These are phyloP conservation scores for Epicoccum nigrum DNA, from an alignment of 2,329 filamentous ascomycete species.

Conservation along the genomic window DNA sequence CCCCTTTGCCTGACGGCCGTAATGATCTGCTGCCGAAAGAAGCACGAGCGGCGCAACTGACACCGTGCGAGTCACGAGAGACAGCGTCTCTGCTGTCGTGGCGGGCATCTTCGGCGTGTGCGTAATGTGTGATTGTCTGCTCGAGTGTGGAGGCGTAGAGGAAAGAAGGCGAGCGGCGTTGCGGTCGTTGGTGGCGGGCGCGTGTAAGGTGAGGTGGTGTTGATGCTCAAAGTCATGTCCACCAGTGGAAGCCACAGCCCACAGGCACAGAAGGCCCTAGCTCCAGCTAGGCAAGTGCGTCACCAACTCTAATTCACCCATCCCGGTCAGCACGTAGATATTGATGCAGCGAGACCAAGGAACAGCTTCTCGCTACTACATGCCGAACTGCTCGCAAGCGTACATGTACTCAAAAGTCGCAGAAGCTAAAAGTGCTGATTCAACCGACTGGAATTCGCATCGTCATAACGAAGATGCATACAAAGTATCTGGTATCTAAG, in stretches of 20 bases:
- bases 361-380: too few species aligned
- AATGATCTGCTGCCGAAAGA: constrained; percentile 97
- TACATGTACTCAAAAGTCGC: not conserved
- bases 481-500: constrained; percentile 30
- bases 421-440: not conserved
- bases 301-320: constrained; percentile 10
- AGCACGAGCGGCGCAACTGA: constrained; percentile 97
- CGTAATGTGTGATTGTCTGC: constrained; percentile 1
- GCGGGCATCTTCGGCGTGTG: constrained; percentile 72
- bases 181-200: constrained; percentile 24
- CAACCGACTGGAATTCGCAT: not conserved
- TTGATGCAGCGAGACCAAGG: too few species aligned
- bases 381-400: too few species aligned
- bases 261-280: constrained; percentile 18
- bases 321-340: not conserved
- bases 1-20: constrained; percentile 90
- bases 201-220: constrained; percentile 30
- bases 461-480: constrained; percentile 6
- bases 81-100: constrained; percentile 95
- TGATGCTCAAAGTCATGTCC: constrained; percentile 43
- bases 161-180: constrained; percentile 10
- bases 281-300: constrained; percentile 30
- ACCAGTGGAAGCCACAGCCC: constrained; percentile 31
- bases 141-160: constrained; percentile 7
- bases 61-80: constrained; percentile 91